phyloP scores from a whole-genome alignment of 768 basidiomycete genomes.

The Amanita phalloides region DNA sequence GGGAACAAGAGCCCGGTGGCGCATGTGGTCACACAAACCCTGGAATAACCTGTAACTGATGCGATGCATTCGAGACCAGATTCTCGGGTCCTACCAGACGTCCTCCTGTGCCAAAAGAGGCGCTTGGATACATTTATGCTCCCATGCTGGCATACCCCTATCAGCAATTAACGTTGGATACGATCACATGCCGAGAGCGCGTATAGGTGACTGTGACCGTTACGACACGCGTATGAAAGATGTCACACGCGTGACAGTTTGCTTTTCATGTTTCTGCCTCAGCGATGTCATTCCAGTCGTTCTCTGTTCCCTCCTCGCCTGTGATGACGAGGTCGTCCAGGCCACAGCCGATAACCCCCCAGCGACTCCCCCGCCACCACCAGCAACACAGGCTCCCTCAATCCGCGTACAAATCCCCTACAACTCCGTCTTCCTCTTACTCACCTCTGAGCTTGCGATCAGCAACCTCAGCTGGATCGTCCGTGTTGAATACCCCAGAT shows the following conservation, averaged over 20 bases:
- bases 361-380: constrained; percentile 41
- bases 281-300: constrained; percentile 18
- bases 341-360: constrained; percentile 51
- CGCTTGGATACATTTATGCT: neutral
- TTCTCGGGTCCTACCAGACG: neutral
- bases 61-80: neutral
- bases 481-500: constrained; percentile 51
- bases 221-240: constrained; percentile 6
- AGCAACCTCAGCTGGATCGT: constrained; percentile 40
- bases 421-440: constrained; percentile 58
- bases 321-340: constrained; percentile 30
- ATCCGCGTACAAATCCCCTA: constrained; percentile 44
- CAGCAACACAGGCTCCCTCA: constrained; percentile 28
- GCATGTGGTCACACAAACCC: too few relatives aligned
- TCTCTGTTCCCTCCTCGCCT: constrained; percentile 38
- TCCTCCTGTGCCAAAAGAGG: neutral
- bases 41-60: neutral
- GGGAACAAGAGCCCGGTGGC: neutral
- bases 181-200: constrained; percentile 5
- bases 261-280: constrained; percentile 8
- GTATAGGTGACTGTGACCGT: constrained; percentile 2
- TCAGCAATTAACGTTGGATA: neutral
- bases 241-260: constrained; percentile 5
- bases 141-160: neutral
- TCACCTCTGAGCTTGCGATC: constrained; percentile 64